These are phyloP conservation scores for Cladosporium halotolerans DNA, from an alignment of 2,329 filamentous ascomycete genomes.

Conservation along the genomic window DNA sequence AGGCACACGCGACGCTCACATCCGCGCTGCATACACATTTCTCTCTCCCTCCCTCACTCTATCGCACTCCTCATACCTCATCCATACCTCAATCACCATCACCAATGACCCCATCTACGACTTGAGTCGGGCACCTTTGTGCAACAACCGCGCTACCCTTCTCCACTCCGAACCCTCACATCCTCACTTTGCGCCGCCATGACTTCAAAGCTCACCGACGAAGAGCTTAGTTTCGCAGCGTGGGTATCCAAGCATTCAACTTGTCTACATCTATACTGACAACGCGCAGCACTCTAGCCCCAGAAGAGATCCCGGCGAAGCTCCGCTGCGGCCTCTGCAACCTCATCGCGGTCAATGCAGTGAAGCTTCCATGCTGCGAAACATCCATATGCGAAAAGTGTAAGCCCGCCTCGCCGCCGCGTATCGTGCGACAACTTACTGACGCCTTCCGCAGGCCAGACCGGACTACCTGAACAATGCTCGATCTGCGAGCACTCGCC, in stretches of 20 bases:
- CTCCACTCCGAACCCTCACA: neutral
- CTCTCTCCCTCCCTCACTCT: neutral
- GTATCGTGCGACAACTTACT: constrained; percentile 18
- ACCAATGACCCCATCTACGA: neutral
- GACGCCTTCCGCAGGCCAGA: constrained; percentile 54
- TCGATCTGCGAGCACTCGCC: constrained; percentile 91
- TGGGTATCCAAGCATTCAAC: neutral
- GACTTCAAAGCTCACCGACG: constrained; percentile 6
- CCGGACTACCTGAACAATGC: constrained; percentile 45
- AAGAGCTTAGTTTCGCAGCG: constrained; percentile 4
- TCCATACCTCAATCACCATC: too few species aligned
- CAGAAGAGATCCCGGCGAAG: constrained; percentile 83
- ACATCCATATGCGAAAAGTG: constrained; percentile 89
- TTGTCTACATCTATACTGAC: neutral
- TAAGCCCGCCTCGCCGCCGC: constrained; percentile 41
- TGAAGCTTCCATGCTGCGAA: constrained; percentile 88
- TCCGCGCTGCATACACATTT: neutral
- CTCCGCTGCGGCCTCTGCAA: constrained; percentile 91
- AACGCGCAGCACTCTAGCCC: neutral
- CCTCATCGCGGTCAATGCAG: constrained; percentile 83
- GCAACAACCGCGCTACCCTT: neutral
- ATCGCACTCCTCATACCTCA: neutral
- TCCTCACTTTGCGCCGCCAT: neutral
- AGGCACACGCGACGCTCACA: neutral
- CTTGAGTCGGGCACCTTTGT: neutral